Evolutionary conservation across 768 basidiomycete genomes (phyloP).

Genomic region (Tulasnella sp.): DNA sequence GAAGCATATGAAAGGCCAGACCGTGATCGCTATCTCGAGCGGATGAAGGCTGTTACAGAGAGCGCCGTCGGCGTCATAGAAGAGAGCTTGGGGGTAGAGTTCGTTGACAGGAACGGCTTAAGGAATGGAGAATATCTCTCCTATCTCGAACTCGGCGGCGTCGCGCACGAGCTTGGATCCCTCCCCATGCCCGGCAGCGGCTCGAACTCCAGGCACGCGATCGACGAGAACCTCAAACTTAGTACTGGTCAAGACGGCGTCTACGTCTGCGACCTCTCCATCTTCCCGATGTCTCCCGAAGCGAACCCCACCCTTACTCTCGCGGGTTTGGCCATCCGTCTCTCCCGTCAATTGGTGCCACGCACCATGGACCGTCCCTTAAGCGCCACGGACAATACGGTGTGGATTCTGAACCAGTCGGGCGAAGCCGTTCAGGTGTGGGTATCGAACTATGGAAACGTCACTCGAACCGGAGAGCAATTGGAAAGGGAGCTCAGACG

Average conservation of each 20-base stretch:
- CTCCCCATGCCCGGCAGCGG: constrained; percentile 19
- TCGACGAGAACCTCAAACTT: constrained; percentile 21
- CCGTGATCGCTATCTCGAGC: not conserved
- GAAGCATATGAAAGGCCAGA: not conserved
- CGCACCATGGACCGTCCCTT: too few species aligned
- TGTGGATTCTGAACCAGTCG: not conserved
- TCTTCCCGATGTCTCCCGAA: constrained; percentile 25
- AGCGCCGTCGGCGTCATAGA: not conserved
- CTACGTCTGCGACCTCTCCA: constrained; percentile 25
- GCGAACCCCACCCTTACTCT: constrained; percentile 24
- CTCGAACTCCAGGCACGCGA: not conserved
- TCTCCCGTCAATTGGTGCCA: constrained; percentile 17
- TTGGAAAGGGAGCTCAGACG: not conserved
- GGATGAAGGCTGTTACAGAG: not conserved
- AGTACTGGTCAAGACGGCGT: constrained; percentile 12
- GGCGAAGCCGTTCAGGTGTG: not conserved
- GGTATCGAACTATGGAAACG: not conserved
- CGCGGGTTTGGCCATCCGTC: constrained; percentile 23
- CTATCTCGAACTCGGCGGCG: constrained; percentile 22
- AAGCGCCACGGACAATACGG: not conserved
- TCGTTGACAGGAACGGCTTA: not conserved
- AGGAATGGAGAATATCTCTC: constrained; percentile 16
- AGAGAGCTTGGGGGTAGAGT: not conserved
- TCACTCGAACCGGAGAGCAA: too few species aligned
- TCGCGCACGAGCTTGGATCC: constrained; percentile 25